These are phyloP conservation scores for Beauveria sp. DNA, from an alignment of 2,329 filamentous ascomycete genomes.

Conservation along the genomic window DNA sequence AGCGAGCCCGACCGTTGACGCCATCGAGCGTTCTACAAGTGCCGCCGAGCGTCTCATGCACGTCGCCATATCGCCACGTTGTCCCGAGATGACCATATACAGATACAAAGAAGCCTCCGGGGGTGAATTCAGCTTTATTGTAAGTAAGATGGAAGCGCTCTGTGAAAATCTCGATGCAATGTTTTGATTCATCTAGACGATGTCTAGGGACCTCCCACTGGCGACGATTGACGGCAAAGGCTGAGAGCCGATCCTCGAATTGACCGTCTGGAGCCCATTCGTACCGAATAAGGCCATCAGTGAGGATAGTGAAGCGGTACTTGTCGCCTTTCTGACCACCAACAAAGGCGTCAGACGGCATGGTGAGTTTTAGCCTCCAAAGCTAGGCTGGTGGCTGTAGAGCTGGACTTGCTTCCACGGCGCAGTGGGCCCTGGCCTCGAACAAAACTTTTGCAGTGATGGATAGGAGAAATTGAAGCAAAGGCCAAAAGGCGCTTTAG, in stretches of 20 bases:
- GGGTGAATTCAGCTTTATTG: conserved; percentile 47
- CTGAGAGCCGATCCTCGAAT: conserved; percentile 56
- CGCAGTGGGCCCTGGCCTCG: no score
- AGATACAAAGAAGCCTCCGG: conserved; percentile 38
- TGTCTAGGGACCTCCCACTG: conserved; percentile 37
- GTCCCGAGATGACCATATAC: conserved; percentile 14
- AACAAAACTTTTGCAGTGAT: no score
- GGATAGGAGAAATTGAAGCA: no score
- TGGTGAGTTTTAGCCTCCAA: background rate
- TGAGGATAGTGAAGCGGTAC: conserved; percentile 54
- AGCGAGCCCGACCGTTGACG: conserved; percentile 36
- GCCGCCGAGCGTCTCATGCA: conserved; percentile 32
- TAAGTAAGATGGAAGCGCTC: conserved; percentile 48
- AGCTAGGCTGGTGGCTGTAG: no score
- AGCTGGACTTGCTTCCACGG: no score
- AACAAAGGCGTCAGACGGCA: conserved; percentile 6
- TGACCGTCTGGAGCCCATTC: conserved; percentile 52
- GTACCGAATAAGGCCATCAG: conserved; percentile 48
- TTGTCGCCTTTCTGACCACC: conserved; percentile 19
- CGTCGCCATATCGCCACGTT: conserved; percentile 45
- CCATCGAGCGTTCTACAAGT: conserved; percentile 42
- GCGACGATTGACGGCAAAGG: conserved; percentile 49
- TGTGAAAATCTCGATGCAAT: conserved; percentile 47
- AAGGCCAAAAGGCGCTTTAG: no score
- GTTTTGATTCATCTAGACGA: conserved; percentile 36